Evolutionary conservation across 148 eudicot genomes (phyloP), one percentile per base, ranked within the genome.

Genomic region (Amaranthus cruentus): DNA sequence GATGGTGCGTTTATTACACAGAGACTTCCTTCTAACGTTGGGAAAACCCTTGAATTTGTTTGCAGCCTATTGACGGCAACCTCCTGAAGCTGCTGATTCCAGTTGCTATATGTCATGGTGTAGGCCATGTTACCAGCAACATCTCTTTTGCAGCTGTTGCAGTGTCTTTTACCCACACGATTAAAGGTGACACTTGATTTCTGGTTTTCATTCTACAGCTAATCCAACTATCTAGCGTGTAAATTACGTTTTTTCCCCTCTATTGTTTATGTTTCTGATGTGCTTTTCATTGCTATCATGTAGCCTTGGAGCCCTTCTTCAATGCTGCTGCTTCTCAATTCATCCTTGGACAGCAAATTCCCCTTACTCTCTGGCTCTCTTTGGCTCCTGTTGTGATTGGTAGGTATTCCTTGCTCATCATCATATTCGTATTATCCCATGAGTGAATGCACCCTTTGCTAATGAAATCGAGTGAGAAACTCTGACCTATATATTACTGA

Each of bases 321-420:
- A 95, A 95, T 78, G 99, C 99, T 77, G 90, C 97, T 81, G 99
- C 99, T 83, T 91, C 99, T 71, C 97, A 95, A 66, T 95, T 95
- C 82, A 71, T 95, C 12, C 94, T 95, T 56, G 99, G 99, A 76
- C 97, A 95, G 56, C 63, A 74, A 8, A 90, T 95, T 63, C 99
- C 99, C 18, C 38, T 87, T 43, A 78, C 93, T 62, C 83, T 95
- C 2, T 95, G 99, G 99, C 81, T 91, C 69, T 95, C 99, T 52
- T 81, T 95, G 78, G 92, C 92, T 75, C 99, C 99, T 0, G 99
- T 95, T 47, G 99, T 95, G 10, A 15, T 95, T 66, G 99, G 99
- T 95, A 81, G 21, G 86, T 74, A 51, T 77, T 55, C 57, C 57
- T 56, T 28, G 11, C 9, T 58, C 3, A 47, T 38, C 13, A 47